A percentile compares a stretch with the other conserved stretches of the same genome.
These are phyloP conservation scores for Castanea sativa DNA, from an alignment of 306 rosid species.

Conservation along the genomic window DNA sequence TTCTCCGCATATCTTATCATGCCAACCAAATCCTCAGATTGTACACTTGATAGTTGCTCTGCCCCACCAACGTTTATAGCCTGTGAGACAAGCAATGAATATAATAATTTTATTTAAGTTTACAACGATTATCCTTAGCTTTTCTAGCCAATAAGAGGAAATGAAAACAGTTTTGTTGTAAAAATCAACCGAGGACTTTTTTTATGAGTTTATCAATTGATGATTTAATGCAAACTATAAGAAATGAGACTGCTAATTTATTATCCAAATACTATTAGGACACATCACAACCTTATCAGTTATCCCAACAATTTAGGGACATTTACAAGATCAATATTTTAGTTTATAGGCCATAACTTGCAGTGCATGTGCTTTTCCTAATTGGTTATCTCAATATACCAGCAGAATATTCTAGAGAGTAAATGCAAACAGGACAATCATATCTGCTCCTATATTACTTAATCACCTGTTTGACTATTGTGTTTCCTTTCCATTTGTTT, in stretches of 20 bases:
- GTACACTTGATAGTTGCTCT: slow-evolving; percentile 44
- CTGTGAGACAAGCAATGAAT: slow-evolving; percentile 39
- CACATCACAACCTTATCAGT: too few species aligned
- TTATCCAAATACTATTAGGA: too few species aligned
- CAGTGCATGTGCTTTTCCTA: neutral
- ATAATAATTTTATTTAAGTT: neutral
- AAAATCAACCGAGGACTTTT: too few species aligned
- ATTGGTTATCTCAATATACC: neutral
- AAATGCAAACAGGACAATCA: neutral
- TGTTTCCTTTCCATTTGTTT: neutral
- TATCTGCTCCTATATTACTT: too few species aligned
- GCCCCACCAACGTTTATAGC: slow-evolving; percentile 35
- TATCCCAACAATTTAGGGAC: neutral
- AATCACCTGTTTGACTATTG: neutral
- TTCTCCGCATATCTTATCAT: slow-evolving; percentile 81
- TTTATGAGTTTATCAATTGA: too few species aligned
- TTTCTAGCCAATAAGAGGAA: neutral
- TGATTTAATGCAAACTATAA: too few species aligned
- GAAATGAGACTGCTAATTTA: too few species aligned
- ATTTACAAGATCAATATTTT: neutral
- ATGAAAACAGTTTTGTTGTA: neutral
- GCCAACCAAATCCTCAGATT: slow-evolving; percentile 65
- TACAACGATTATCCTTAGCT: neutral
- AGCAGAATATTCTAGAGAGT: neutral
- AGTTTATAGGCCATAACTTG: neutral